phyloP scores from a whole-genome alignment of 768 basidiomycete genomes.

The Hebeloma cylindrosporum region DNA sequence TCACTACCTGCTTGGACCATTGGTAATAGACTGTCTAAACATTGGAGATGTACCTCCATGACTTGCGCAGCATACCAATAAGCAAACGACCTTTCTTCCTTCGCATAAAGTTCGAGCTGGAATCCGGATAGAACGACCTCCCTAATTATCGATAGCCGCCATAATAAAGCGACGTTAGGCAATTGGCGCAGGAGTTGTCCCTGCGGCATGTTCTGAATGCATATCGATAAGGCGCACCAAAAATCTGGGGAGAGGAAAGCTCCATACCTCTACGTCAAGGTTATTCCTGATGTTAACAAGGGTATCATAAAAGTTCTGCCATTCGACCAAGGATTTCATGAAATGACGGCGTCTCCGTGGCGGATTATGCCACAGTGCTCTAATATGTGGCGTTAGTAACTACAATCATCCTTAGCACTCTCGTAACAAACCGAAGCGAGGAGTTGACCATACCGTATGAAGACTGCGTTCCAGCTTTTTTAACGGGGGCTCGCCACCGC shows the following conservation, averaged over 20 bases:
- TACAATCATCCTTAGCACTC: slow-evolving; percentile 23
- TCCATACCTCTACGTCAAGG: slow-evolving; percentile 30
- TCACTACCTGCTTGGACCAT: slow-evolving; percentile 43
- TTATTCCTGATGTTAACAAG: slow-evolving; percentile 34
- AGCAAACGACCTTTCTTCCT: slow-evolving; percentile 68
- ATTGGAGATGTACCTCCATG: slow-evolving; percentile 53
- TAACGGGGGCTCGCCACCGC: slow-evolving; percentile 35
- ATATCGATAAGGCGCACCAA: background rate
- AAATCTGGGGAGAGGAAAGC: slow-evolving; percentile 2
- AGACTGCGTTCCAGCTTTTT: slow-evolving; percentile 40
- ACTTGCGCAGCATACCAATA: slow-evolving; percentile 73
- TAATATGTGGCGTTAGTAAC: slow-evolving; percentile 59
- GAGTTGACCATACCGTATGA: slow-evolving; percentile 40
- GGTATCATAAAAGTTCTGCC: slow-evolving; percentile 63
- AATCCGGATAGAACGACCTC: slow-evolving; percentile 77
- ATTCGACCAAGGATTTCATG: slow-evolving; percentile 60
- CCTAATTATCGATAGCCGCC: slow-evolving; percentile 58
- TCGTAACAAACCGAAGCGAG: background rate
- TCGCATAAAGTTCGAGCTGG: slow-evolving; percentile 70
- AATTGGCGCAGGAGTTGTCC: slow-evolving; percentile 40
- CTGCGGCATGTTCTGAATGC: slow-evolving; percentile 28
- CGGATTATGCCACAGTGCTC: slow-evolving; percentile 67
- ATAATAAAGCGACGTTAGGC: slow-evolving; percentile 50
- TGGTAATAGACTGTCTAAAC: slow-evolving; percentile 47
- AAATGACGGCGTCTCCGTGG: slow-evolving; percentile 64